phyloP scores from a whole-genome alignment of 176 grass and related monocot genomes.

The Carex myosuroides region DNA sequence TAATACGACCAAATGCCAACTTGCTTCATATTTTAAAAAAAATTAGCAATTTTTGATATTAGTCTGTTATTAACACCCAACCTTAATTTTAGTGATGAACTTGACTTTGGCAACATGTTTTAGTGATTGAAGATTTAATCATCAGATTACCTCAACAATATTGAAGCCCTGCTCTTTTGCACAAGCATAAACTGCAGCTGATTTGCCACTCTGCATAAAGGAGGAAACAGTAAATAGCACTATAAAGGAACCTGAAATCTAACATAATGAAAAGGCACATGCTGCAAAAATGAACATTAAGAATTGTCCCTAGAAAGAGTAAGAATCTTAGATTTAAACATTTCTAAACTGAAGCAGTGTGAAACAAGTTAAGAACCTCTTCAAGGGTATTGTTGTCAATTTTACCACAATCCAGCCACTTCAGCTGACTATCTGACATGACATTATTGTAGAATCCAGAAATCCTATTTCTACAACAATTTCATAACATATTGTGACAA shows the following conservation, averaged over 20 bases:
- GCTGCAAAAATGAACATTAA: background rate
- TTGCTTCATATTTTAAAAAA: background rate
- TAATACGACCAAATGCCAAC: background rate
- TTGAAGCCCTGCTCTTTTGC: slow-evolving; percentile 88
- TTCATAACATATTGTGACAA: background rate
- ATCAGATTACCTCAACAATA: slow-evolving; percentile 74
- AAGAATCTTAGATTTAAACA: background rate
- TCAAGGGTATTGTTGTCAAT: background rate
- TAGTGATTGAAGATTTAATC: background rate
- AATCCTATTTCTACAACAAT: background rate
- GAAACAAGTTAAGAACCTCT: background rate
- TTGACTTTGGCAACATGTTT: background rate
- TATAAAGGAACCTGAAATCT: slow-evolving; percentile 14
- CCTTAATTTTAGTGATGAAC: background rate
- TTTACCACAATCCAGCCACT: background rate
- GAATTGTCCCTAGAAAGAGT: background rate
- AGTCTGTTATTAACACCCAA: background rate
- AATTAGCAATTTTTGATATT: background rate
- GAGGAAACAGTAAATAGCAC: slow-evolving; percentile 22
- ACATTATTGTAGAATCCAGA: background rate
- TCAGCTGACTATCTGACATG: background rate
- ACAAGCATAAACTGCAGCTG: slow-evolving; percentile 85
- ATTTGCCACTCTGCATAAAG: slow-evolving; percentile 84
- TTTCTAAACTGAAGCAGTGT: slow-evolving; percentile 2
- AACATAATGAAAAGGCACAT: background rate